Evolutionary conservation across 805 yeast genomes (phyloP).

Genomic region (Lipomyces yamanashiensis): DNA sequence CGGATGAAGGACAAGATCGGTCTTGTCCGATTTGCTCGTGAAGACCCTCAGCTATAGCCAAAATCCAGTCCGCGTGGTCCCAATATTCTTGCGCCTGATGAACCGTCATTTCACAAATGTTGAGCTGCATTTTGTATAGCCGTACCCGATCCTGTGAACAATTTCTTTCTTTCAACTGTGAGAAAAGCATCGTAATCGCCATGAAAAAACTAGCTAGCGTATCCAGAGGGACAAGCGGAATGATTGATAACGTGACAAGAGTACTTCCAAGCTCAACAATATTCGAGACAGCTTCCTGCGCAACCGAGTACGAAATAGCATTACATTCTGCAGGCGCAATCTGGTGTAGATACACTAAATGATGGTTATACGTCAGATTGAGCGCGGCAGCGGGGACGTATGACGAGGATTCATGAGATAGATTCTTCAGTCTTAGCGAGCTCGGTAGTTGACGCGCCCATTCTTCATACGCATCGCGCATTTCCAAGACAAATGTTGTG

Average conservation of each 20-base stretch:
- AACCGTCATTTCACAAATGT: conserved; percentile 30
- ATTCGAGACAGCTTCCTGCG: conserved; percentile 19
- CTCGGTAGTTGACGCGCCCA: conserved; percentile 7
- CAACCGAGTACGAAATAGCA: background rate
- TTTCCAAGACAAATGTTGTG: conserved; percentile 4
- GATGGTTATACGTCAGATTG: conserved; percentile 26
- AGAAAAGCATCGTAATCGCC: conserved; percentile 30
- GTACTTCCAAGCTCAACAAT: conserved; percentile 24
- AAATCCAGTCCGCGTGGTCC: conserved; percentile 36
- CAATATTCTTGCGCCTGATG: conserved; percentile 31
- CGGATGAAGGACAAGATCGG: background rate
- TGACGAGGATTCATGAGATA: background rate
- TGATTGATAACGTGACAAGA: conserved; percentile 15
- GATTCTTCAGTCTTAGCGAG: background rate
- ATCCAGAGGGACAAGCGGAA: conserved; percentile 29
- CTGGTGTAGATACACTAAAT: conserved; percentile 31
- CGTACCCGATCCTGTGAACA: background rate
- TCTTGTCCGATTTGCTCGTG: background rate
- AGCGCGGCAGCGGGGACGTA: conserved; percentile 16
- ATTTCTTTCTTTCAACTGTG: background rate
- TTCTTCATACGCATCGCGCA: conserved; percentile 1
- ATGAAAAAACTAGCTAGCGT: conserved; percentile 24
- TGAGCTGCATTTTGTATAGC: conserved; percentile 10
- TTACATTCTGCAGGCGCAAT: conserved; percentile 4
- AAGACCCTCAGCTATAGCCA: conserved; percentile 22